Evolutionary conservation across 2,329 filamentous ascomycete genomes (phyloP).

Genomic region (Sporothrix dimorphospora): DNA sequence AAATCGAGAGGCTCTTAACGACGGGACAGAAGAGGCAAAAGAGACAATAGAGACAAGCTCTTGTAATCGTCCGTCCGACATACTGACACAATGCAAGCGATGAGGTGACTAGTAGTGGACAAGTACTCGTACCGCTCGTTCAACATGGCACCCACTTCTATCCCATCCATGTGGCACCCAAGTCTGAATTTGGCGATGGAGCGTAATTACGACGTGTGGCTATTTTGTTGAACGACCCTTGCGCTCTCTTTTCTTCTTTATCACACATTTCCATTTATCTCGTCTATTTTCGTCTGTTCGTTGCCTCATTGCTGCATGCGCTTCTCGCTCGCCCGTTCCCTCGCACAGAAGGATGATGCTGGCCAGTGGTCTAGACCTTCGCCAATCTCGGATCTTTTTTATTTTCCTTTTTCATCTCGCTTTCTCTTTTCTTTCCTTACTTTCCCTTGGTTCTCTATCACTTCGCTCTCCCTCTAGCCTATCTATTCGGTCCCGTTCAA

Average conservation of each 20-base stretch:
- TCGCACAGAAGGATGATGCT: background rate
- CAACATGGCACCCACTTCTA: background rate
- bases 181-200: background rate
- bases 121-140: too few relatives aligned
- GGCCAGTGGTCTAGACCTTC: background rate
- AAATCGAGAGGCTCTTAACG: background rate
- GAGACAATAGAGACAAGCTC: background rate
- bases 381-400: background rate
- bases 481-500: background rate
- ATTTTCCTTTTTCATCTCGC: background rate
- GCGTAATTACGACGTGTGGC: background rate
- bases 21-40: background rate
- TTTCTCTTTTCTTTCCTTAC: background rate
- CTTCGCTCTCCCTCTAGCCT: background rate
- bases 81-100: background rate
- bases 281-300: background rate
- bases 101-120: too few relatives aligned
- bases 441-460: background rate
- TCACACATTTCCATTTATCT: background rate
- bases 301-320: background rate
- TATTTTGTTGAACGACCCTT: background rate
- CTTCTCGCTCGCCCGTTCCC: background rate
- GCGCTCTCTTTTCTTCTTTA: background rate
- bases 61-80: background rate
- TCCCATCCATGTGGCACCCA: background rate